Percentiles rank a stretch among this genome's conserved stretches.
phyloP scores from a whole-genome alignment of 805 yeast species.

The Metschnikowia gelsemii region DNA sequence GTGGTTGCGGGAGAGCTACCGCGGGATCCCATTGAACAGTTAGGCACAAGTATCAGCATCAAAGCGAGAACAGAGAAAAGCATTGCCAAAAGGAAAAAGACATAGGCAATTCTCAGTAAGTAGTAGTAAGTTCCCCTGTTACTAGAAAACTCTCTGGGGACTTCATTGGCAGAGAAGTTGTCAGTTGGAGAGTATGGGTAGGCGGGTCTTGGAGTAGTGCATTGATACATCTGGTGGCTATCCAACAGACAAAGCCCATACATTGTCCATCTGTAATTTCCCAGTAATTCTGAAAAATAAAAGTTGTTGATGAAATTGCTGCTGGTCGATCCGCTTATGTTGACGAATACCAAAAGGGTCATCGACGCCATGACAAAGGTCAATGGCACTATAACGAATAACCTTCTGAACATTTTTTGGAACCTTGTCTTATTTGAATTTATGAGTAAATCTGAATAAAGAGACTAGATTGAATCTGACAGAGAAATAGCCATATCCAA shows the following conservation, averaged over 20 bases:
- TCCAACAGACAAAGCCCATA: slow-evolving; percentile 26
- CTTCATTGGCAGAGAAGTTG: slow-evolving; percentile 28
- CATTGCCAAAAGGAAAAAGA: slow-evolving; percentile 49
- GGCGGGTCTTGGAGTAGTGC: slow-evolving; percentile 25
- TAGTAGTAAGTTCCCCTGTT: slow-evolving; percentile 58
- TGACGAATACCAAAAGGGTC: slow-evolving; percentile 26
- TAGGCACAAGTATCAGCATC: slow-evolving; percentile 31
- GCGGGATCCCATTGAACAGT: slow-evolving; percentile 10
- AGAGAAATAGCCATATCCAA: no score
- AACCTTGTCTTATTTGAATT: not conserved
- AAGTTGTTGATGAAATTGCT: slow-evolving; percentile 23
- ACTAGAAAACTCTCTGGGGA: slow-evolving; percentile 51
- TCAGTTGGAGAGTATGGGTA: slow-evolving; percentile 34
- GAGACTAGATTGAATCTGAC: no score
- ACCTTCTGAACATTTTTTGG: slow-evolving; percentile 22
- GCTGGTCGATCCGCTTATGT: slow-evolving; percentile 28
- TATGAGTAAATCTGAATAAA: no score
- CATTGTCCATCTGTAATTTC: slow-evolving; percentile 30
- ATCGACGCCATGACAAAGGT: slow-evolving; percentile 26
- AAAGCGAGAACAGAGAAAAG: slow-evolving; percentile 56
- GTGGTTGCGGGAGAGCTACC: slow-evolving; percentile 13
- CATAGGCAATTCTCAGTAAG: slow-evolving; percentile 50
- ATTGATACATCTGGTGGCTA: slow-evolving; percentile 21
- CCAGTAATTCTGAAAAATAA: slow-evolving; percentile 29
- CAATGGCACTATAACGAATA: slow-evolving; percentile 26